Conservation (phyloP, 345 rosid species). For the Toxicodendron radicans region DNA sequence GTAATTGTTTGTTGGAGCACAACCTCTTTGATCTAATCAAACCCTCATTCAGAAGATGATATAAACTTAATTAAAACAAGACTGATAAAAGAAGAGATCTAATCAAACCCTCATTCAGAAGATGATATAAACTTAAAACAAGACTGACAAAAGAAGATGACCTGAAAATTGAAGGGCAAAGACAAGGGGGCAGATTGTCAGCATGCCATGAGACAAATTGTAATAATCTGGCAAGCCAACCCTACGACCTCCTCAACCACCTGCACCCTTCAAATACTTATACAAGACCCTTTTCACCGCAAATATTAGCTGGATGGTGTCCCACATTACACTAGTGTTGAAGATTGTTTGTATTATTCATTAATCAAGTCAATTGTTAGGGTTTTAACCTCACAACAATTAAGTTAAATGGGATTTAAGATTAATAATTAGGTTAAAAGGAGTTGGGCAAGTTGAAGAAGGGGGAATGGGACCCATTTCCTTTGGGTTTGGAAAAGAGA, state of each 20-base stretch:
- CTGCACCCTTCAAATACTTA: not conserved
- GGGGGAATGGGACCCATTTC: constrained; percentile 19
- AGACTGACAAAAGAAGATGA: not conserved
- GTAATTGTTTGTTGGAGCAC: too few relatives aligned
- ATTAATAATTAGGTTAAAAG: not conserved
- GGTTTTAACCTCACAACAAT: too few relatives aligned
- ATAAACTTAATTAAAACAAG: too few relatives aligned
- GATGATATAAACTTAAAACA: too few relatives aligned
- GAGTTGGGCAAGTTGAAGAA: not conserved
- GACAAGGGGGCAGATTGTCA: not conserved
- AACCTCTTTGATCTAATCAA: too few relatives aligned
- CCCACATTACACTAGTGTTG: not conserved
- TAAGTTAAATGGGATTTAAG: too few relatives aligned
- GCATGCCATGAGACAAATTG: not conserved
- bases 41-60: too few relatives aligned
- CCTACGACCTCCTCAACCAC: not conserved
- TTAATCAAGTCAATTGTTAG: too few relatives aligned
- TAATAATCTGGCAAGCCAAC: too few relatives aligned
- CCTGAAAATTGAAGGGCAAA: not conserved
- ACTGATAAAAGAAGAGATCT: too few relatives aligned
- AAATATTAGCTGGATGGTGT: not conserved
- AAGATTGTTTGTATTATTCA: too few relatives aligned
- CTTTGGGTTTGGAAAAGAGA: constrained; percentile 34
- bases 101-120: too few relatives aligned
- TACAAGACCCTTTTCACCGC: not conserved